Evolutionary conservation across 2,329 filamentous ascomycete genomes (phyloP), one percentile per base, ranked within the genome.

Genomic region (Neocucurbitaria cava): DNA sequence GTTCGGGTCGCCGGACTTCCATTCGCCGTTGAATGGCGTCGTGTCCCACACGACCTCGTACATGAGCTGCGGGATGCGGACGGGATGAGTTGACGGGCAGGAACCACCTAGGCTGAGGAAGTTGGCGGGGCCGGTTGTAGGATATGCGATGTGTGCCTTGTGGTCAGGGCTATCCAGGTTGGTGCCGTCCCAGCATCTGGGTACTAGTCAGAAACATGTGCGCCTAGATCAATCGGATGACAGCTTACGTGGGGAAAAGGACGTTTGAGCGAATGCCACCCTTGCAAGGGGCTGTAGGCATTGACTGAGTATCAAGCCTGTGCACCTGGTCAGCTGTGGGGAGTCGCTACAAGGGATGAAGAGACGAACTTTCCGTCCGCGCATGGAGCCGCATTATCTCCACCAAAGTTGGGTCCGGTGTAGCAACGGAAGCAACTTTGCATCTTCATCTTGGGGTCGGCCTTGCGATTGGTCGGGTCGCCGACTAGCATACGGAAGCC

Each of bases 141-240:
- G 78, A 50, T 80, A 80, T 7, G 79, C 71, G 10, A 80, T 76
- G 61, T 80, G 86, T 56, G 78, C 78, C 73, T 80, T 81, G 78
- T 87, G 85, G 28, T 56, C 52, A 2, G 56, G 56, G 1, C 49
- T 50, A 70, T 87, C 80, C 5, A 79, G 55, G 63, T 81, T 81
- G 59, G 72, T 74, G 55, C 80, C 79, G 49, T 82, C 79, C 79
- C 80, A 82, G 52, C 73, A 74, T 48, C 80, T 80, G 52, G 81
- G 78, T 77, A 77, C 78, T 38, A 33, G 57, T 30, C 51, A 64
- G 42, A 46, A 17, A 26, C 5, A 28, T 5, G 21, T 43, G 49
- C 42, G 20, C 10, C 3, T 6, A 23, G 21, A 17, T 23, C 5
- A 15, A 18, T 28, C 5, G 30, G 6, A n/a, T n/a, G 24, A 23